Evolutionary conservation across 768 basidiomycete genomes (phyloP).

Genomic region (Naganishia friedmannii): DNA sequence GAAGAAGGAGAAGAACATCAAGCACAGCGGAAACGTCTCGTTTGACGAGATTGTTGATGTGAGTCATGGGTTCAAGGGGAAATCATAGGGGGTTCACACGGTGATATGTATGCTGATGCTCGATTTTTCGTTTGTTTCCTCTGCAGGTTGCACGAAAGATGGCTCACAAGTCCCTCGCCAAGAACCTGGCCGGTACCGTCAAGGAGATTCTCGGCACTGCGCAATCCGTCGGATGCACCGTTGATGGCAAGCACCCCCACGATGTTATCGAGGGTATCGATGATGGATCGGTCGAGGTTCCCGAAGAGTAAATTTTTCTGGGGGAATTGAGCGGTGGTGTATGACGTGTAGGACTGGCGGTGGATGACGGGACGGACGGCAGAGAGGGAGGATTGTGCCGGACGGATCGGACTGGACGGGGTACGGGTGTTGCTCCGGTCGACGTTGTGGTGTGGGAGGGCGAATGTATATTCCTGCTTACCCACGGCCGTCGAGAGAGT

Average conservation of each 20-base stretch:
- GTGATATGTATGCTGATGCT: not conserved
- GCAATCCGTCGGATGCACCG: conserved; percentile 93
- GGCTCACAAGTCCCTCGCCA: conserved; percentile 88
- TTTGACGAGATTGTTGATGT: conserved; percentile 84
- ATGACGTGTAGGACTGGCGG: no score
- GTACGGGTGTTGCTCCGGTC: conserved; percentile 8
- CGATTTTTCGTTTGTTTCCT: not conserved
- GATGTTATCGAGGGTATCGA: conserved; percentile 75
- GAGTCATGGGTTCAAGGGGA: conserved; percentile 29
- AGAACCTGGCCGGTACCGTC: conserved; percentile 78
- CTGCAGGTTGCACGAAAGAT: conserved; percentile 84
- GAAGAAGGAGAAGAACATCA: conserved; percentile 99
- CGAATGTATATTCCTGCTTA: not conserved
- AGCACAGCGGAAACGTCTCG: conserved; percentile 89
- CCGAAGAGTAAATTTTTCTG: conserved; percentile 50
- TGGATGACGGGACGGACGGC: no score
- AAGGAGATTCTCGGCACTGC: conserved; percentile 99
- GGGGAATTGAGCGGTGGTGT: not conserved
- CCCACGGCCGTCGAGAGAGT: not conserved
- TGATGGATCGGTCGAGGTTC: conserved; percentile 53
- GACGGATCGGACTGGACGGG: conserved; percentile 3
- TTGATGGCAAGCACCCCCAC: conserved; percentile 88
- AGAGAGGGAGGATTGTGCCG: not conserved
- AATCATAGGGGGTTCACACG: no score
- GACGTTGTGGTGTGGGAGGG: not conserved